Evolutionary conservation across 306 rosid species (phyloP), one percentile per base, ranked within the genome.

Genomic region (Cyclanthera cordifolia): DNA sequence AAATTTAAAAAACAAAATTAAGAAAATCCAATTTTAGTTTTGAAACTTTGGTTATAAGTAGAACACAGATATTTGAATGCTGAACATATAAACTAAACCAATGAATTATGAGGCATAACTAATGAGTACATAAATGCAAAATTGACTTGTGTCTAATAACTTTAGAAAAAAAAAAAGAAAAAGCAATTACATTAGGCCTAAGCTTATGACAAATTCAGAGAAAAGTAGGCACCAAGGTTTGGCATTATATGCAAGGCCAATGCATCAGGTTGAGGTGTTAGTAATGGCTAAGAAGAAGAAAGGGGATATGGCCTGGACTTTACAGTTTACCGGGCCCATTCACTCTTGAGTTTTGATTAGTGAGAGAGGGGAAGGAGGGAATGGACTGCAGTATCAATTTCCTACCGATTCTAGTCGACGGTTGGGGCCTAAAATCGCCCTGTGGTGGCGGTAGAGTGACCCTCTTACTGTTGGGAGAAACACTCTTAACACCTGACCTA

Each of bases 401-500:
- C 49, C 97, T 84, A 57, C 97, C 86, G 24, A 83, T 77, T 78
- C 87, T 72, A 43, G 87, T 82, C 37, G 79, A 74, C 2, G 93
- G 87, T 14, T 86, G 85, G 4, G 84, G 70, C 70, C 81, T 85
- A 25, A 77, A 71, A 51, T 82, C 75, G 51, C 82, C 70, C 11
- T 76, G 82, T 1, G 90, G 95, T 53, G 90, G 88, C 37, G 85
- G 71, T 66, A 66, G 5, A 25, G 24, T 78, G 69, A 90, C 79
- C 83, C 97, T 88, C 81, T 90, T 90, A 74, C 95, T 81, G 79
- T 88, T 90, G 3, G 97, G 95, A 74, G 97, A 90, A 77, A 83
- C 77, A 19, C 85, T 86, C 80, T 85, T 87, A 67, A 90, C 69
- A 45, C 85, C 85, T 0, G 87, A 45, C 55, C 28, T 65, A 3